These are phyloP conservation scores for Colletotrichum sublineola DNA, from an alignment of 2,329 filamentous ascomycete genomes.

Conservation along the genomic window DNA sequence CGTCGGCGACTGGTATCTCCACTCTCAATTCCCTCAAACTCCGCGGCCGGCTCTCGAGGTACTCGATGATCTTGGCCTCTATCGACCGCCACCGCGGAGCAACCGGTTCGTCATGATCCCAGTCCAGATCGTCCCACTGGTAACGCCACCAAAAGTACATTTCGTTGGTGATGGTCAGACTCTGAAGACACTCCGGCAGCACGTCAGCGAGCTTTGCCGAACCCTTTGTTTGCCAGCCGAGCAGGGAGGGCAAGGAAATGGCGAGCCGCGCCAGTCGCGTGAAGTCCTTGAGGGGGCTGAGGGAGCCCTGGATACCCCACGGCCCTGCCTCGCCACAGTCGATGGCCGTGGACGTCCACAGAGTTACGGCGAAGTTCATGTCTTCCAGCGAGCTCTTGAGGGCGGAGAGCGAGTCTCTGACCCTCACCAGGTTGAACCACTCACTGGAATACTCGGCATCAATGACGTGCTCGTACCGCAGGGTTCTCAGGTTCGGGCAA, in stretches of 20 bases:
- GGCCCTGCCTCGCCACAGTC: conserved; percentile 15
- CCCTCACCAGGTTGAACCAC: background rate
- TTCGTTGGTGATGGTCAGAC: conserved; percentile 9
- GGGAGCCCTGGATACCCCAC: conserved; percentile 13
- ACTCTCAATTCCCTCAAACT: background rate
- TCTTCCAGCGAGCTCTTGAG: conserved; percentile 15
- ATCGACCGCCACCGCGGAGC: conserved; percentile 4
- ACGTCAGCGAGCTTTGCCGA: background rate
- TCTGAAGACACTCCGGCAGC: conserved; percentile 2
- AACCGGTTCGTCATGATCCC: background rate
- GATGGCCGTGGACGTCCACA: conserved; percentile 14
- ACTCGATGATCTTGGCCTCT: background rate
- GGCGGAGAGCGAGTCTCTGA: background rate
- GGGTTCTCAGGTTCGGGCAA: conserved; percentile 4
- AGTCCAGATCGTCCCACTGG: conserved; percentile 18
- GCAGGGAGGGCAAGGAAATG: conserved; percentile 14
- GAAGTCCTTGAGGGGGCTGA: conserved; percentile 12
- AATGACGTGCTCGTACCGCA: background rate
- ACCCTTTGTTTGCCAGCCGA: conserved; percentile 9
- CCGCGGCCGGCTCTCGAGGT: background rate
- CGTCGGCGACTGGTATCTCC: background rate
- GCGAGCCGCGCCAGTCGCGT: background rate
- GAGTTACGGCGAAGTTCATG: background rate
- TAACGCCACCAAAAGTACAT: conserved; percentile 25
- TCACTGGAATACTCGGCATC: background rate